These are phyloP conservation scores for Aspergillus tubingensis DNA, from an alignment of 2,329 filamentous ascomycete species.

Conservation along the genomic window DNA sequence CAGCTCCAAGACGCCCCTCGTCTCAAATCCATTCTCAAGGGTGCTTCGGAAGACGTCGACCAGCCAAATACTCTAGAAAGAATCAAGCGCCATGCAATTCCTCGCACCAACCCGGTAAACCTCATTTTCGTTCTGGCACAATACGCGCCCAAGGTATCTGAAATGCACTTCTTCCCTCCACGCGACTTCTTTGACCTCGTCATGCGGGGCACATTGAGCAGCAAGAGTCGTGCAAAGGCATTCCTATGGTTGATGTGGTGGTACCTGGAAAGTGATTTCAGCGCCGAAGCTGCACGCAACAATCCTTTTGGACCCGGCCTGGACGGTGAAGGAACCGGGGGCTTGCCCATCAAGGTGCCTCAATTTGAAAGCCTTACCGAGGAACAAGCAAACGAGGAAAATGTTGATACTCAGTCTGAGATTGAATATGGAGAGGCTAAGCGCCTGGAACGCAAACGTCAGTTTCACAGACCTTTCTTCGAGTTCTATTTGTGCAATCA, in stretches of 20 bases:
- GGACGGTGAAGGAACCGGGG: constrained; percentile 45
- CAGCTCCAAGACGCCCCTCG: constrained; percentile 95
- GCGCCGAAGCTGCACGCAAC: constrained; percentile 78
- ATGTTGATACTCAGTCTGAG: constrained; percentile 52
- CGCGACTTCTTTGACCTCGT: constrained; percentile 95
- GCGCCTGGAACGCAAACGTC: constrained; percentile 50
- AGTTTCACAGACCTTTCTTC: constrained; percentile 16
- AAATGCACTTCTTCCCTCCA: constrained; percentile 81
- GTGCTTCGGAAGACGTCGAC: constrained; percentile 84
- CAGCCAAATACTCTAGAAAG: constrained; percentile 84
- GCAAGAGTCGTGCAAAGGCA: constrained; percentile 77
- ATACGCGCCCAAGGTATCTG: constrained; percentile 86
- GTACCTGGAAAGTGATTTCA: constrained; percentile 95
- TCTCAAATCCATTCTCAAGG: constrained; percentile 95
- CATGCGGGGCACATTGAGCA: constrained; percentile 84
- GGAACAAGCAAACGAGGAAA: constrained; percentile 53
- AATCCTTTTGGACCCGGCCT: constrained; percentile 78
- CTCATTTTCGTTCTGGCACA: constrained; percentile 93
- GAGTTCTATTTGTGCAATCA: neutral
- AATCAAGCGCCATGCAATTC: constrained; percentile 68
- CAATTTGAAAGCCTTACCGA: constrained; percentile 51
- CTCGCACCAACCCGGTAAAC: constrained; percentile 95
- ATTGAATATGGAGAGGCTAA: constrained; percentile 52
- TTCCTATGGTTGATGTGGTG: constrained; percentile 99
- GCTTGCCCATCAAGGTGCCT: constrained; percentile 51